Conservation (phyloP, 371 early-diverging fungal genomes). For the Capillidium heterosporum region DNA sequence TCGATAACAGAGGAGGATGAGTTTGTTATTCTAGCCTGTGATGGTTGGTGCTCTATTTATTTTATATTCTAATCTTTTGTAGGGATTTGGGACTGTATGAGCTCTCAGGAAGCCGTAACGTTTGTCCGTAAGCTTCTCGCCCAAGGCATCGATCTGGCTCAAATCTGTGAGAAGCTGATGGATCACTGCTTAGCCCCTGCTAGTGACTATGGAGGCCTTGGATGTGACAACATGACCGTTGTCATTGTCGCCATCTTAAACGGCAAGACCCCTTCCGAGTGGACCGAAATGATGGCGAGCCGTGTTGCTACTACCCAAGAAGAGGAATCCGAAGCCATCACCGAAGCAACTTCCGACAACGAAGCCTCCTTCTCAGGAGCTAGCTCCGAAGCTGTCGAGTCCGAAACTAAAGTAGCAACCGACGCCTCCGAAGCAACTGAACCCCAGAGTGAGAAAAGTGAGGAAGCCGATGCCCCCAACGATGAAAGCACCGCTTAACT, state of each 20-base stretch:
- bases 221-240: constrained; percentile 97
- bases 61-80: neutral
- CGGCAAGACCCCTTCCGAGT: constrained; percentile 45
- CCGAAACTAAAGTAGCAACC: too few relatives aligned
- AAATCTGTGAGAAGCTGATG: constrained; percentile 74
- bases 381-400: too few relatives aligned
- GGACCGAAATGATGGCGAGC: constrained; percentile 25
- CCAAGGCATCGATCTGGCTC: constrained; percentile 27
- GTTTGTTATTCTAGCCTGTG: constrained; percentile 89
- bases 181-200: constrained; percentile 73
- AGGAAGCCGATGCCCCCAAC: too few relatives aligned
- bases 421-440: too few relatives aligned
- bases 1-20: constrained; percentile 53
- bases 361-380: neutral
- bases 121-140: constrained; percentile 51
- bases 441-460: too few relatives aligned
- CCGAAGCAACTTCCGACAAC: neutral
- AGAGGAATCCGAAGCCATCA: neutral
- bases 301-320: neutral
- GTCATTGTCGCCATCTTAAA: constrained; percentile 72
- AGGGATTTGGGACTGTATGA: constrained; percentile 95
- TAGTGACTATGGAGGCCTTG: constrained; percentile 67
- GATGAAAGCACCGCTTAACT: too few relatives aligned
- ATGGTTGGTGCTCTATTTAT: constrained; percentile 34
- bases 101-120: constrained; percentile 68